Percentiles rank a stretch among this genome's conserved stretches.
Evolutionary conservation across 169 alveolate species (phyloP).

Genomic region (Miamiensis avidus): DNA sequence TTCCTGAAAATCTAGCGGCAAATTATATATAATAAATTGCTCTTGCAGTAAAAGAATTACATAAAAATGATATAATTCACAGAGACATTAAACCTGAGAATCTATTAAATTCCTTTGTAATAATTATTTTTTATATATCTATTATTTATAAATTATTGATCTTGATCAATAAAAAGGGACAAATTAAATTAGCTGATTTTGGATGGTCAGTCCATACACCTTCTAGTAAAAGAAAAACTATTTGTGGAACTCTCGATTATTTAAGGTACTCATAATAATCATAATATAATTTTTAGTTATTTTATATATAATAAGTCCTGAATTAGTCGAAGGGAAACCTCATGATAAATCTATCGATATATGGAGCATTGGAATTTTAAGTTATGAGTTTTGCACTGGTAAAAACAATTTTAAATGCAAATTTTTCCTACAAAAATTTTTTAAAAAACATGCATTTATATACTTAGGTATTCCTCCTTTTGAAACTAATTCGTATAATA

Average conservation of each 20-base stretch:
- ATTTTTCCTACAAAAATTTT: too few relatives aligned
- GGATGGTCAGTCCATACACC: constrained; percentile 74
- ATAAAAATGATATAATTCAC: constrained; percentile 46
- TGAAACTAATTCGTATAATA: constrained; percentile 19
- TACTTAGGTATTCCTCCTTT: too few relatives aligned
- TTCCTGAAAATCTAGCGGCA: constrained; percentile 38
- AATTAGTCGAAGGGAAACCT: constrained; percentile 56
- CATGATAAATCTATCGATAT: constrained; percentile 64
- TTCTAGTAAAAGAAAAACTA: constrained; percentile 63
- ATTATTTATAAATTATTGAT: constrained; percentile 46
- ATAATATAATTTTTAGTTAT: neutral
- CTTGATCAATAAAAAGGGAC: constrained; percentile 37
- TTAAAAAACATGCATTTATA: too few relatives aligned
- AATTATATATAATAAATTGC: constrained; percentile 31
- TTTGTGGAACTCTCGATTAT: constrained; percentile 83
- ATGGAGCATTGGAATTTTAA: constrained; percentile 71
- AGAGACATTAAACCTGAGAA: constrained; percentile 73
- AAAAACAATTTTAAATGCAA: too few relatives aligned
- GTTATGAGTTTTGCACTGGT: constrained; percentile 66
- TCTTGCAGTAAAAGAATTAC: constrained; percentile 26
- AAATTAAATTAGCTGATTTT: constrained; percentile 68
- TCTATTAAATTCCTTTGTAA: constrained; percentile 38
- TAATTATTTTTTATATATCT: neutral
- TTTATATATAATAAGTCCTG: constrained; percentile 81
- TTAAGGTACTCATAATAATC: neutral